A percentile compares a stretch with the other conserved stretches of the same genome.
Conservation (phyloP, 2,329 filamentous ascomycete genomes). For the Emydomyces testavorans region DNA sequence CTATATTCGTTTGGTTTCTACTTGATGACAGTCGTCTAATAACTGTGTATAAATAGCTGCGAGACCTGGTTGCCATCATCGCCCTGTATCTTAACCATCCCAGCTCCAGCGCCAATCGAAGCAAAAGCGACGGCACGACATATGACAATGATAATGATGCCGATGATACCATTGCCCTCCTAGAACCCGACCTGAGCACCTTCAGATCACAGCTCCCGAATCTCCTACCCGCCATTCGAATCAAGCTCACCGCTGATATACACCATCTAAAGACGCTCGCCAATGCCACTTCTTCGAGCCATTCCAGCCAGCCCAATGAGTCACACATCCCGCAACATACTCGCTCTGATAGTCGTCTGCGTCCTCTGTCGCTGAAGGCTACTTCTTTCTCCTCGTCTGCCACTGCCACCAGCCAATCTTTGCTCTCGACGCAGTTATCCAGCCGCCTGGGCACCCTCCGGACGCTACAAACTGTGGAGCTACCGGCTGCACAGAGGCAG, state of each 20-base stretch:
- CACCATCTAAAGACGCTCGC: constrained; percentile 12
- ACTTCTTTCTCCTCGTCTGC: background rate
- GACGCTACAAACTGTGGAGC: constrained; percentile 23
- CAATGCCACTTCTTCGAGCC: background rate
- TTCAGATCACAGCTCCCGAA: constrained; percentile 23
- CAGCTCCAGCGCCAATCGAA: constrained; percentile 17
- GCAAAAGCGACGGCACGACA: constrained; percentile 9
- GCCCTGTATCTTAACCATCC: constrained; percentile 29
- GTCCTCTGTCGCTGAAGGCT: constrained; percentile 6
- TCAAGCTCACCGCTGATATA: constrained; percentile 10
- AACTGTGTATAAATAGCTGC: constrained; percentile 21
- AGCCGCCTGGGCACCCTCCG: constrained; percentile 24
- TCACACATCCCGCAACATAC: constrained; percentile 6
- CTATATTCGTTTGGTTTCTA: background rate
- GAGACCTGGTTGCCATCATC: constrained; percentile 28
- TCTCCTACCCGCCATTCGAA: constrained; percentile 12
- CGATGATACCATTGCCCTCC: constrained; percentile 24
- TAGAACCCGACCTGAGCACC: constrained; percentile 27
- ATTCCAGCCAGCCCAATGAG: constrained; percentile 3
- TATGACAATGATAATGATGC: constrained; percentile 1
- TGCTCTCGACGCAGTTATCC: constrained; percentile 22
- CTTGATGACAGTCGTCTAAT: no score
- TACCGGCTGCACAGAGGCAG: constrained; percentile 25
- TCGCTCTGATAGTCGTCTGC: constrained; percentile 6
- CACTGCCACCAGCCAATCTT: background rate